These are phyloP conservation scores for Sporormia fimetaria DNA, from an alignment of 495 filamentous ascomycete genomes.

Conservation along the genomic window DNA sequence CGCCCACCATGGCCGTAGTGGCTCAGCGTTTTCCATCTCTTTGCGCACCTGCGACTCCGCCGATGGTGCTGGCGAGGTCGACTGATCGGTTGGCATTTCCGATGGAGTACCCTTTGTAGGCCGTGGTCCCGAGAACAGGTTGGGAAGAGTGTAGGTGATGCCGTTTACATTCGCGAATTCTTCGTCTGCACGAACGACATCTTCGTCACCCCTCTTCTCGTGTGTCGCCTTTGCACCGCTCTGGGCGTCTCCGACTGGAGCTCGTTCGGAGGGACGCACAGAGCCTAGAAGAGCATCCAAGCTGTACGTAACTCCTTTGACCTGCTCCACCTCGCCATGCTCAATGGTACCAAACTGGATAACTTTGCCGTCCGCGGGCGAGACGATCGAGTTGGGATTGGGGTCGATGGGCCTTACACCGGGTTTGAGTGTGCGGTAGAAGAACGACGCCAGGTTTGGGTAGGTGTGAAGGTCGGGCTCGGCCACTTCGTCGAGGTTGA, in stretches of 20 bases:
- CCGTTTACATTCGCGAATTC: conserved; percentile 95
- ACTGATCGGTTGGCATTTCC: conserved; percentile 47
- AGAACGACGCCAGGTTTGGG: conserved; percentile 90
- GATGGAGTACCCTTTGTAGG: conserved; percentile 29
- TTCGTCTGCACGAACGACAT: conserved; percentile 62
- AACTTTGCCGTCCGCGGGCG: conserved; percentile 80
- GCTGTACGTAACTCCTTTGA: conserved; percentile 97
- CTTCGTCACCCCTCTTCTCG: conserved; percentile 39
- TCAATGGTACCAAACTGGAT: conserved; percentile 89
- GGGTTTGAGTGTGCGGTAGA: conserved; percentile 88
- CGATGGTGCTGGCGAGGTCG: conserved; percentile 49
- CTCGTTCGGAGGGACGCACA: conserved; percentile 34
- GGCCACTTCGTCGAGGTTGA: conserved; percentile 78
- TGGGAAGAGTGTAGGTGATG: conserved; percentile 89
- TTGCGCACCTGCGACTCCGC: conserved; percentile 73
- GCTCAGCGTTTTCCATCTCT: conserved; percentile 64
- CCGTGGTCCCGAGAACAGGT: conserved; percentile 64
- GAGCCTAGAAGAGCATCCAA: conserved; percentile 82
- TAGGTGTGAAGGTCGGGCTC: conserved; percentile 81
- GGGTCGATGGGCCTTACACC: conserved; percentile 79
- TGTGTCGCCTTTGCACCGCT: conserved; percentile 13
- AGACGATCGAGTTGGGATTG: conserved; percentile 63
- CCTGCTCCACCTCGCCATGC: conserved; percentile 91
- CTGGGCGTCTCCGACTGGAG: conserved; percentile 25
- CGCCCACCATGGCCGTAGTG: conserved; percentile 61